These are phyloP conservation scores for Suillus weaverae DNA, from an alignment of 768 basidiomycete genomes.

Conservation along the genomic window DNA sequence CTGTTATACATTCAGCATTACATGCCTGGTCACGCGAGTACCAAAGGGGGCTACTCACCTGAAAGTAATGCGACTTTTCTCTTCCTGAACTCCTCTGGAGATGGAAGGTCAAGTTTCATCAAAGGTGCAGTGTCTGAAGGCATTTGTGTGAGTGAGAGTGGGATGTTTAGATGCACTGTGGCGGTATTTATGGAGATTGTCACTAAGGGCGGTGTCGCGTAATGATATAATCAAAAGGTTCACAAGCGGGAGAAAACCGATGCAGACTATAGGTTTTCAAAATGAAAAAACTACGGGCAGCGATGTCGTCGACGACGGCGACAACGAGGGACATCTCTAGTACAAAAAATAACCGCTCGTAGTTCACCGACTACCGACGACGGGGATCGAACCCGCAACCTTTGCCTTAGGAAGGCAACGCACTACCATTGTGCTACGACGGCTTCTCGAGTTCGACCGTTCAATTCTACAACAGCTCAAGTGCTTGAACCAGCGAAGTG, in stretches of 20 bases:
- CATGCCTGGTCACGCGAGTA: background rate
- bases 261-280: too few relatives aligned
- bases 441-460: background rate
- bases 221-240: background rate
- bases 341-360: background rate
- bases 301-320: background rate
- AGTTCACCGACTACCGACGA: conserved; percentile 4
- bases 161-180: background rate
- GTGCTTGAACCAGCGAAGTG: too few relatives aligned
- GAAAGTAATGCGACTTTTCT: conserved; percentile 94
- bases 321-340: background rate
- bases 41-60: conserved; percentile 46
- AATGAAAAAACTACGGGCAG: background rate
- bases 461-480: background rate
- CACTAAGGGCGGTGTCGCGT: background rate
- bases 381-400: conserved; percentile 5
- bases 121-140: conserved; percentile 28
- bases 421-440: conserved; percentile 5
- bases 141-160: background rate
- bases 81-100: conserved; percentile 81
- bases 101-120: conserved; percentile 56
- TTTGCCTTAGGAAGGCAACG: conserved; percentile 5
- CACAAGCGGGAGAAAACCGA: too few relatives aligned
- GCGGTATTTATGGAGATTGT: too few relatives aligned
- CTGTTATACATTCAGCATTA: conserved; percentile 36